Evolutionary conservation across 768 basidiomycete species (phyloP).

Genomic region (Lactarius vividus): DNA sequence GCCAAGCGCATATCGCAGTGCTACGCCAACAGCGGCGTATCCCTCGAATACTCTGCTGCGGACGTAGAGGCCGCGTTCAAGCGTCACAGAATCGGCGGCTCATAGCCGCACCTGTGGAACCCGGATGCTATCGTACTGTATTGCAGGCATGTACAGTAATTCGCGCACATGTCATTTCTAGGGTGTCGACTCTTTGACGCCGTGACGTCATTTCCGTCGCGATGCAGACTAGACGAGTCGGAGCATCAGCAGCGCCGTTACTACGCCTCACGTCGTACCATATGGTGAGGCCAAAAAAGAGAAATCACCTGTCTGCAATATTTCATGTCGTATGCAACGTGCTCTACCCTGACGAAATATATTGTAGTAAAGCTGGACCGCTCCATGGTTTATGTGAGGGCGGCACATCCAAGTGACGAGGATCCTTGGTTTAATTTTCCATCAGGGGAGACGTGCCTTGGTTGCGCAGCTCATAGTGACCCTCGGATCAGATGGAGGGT

Average conservation of each 20-base stretch:
- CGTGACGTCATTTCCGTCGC: not conserved
- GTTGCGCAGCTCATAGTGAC: not conserved
- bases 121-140: not conserved
- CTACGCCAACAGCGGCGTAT: slow-evolving; percentile 69
- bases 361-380: too few relatives aligned
- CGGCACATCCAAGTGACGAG: too few relatives aligned
- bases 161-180: slow-evolving; percentile 5
- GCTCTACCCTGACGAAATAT: too few relatives aligned
- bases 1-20: slow-evolving; percentile 67
- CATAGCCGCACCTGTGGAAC: slow-evolving; percentile 21
- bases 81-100: slow-evolving; percentile 46
- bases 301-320: not conserved
- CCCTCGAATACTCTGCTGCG: slow-evolving; percentile 66
- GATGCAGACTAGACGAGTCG: not conserved
- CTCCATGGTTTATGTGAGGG: too few relatives aligned
- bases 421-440: not conserved
- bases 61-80: slow-evolving; percentile 83
- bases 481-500: not conserved
- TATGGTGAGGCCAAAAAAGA: not conserved
- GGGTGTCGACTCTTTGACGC: not conserved
- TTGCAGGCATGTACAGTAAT: not conserved
- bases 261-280: not conserved
- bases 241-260: not conserved
- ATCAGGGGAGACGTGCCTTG: not conserved
- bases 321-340: too few relatives aligned